phyloP scores from a whole-genome alignment of 2,329 filamentous ascomycete species.

The Coniochaeta pulveracea region DNA sequence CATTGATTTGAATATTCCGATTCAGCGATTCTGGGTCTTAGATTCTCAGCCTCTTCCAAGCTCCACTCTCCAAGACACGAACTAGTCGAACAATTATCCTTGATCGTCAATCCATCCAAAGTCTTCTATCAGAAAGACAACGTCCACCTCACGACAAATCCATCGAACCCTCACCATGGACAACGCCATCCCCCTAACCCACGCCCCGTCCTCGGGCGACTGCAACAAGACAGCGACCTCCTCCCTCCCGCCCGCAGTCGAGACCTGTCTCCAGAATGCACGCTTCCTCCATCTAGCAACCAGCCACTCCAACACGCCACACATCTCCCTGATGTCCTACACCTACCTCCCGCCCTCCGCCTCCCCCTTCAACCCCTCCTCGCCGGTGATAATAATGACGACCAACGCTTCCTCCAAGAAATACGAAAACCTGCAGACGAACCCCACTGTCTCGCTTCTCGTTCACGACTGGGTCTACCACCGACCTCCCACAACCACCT shows the following conservation, averaged over 20 bases:
- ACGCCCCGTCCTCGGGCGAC: conserved; percentile 63
- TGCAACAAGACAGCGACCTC: conserved; percentile 59
- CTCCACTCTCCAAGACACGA: no score
- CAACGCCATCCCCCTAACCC: conserved; percentile 59
- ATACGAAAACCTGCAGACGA: conserved; percentile 69
- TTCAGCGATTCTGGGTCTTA: no score
- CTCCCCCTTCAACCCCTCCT: conserved; percentile 51
- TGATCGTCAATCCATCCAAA: no score
- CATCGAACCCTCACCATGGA: conserved; percentile 28
- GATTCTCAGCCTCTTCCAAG: no score
- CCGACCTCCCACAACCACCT: conserved; percentile 69
- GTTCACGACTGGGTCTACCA: conserved; percentile 97
- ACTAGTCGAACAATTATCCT: no score
- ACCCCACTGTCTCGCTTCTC: conserved; percentile 83
- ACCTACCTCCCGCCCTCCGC: conserved; percentile 80
- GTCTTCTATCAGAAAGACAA: no score
- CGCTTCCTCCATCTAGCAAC: conserved; percentile 96
- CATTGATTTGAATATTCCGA: no score
- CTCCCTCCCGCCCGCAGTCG: conserved; percentile 70
- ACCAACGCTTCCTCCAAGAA: conserved; percentile 71
- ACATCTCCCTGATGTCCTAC: conserved; percentile 98
- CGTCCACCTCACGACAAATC: no score
- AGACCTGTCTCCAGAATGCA: conserved; percentile 86
- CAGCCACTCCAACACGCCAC: conserved; percentile 69
- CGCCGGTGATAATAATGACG: conserved; percentile 87